These are phyloP conservation scores for Nannochloris sp. DNA, from an alignment of 139 green algal genomes.

Conservation along the genomic window DNA sequence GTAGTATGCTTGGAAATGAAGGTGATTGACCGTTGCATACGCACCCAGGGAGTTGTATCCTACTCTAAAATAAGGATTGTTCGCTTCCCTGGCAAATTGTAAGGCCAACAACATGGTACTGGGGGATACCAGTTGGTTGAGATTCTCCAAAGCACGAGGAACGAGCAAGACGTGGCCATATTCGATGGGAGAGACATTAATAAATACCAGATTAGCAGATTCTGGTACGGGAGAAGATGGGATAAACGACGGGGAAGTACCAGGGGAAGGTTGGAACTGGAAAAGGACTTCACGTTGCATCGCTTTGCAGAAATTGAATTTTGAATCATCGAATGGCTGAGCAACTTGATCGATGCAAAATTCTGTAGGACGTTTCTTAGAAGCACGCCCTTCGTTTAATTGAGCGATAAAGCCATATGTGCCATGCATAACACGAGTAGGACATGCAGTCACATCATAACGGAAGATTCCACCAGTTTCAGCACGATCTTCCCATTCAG, in stretches of 20 bases:
- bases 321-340: conserved; percentile 84
- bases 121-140: conserved; percentile 53
- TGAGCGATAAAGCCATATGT: conserved; percentile 83
- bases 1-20: conserved; percentile 95
- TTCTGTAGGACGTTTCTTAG: conserved; percentile 96
- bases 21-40: conserved; percentile 98
- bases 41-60: conserved; percentile 96
- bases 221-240: background rate
- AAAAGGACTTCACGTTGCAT: conserved; percentile 87
- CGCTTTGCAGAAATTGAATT: conserved; percentile 99
- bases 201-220: conserved; percentile 83
- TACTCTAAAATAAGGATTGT: conserved; percentile 88
- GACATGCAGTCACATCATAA: conserved; percentile 89
- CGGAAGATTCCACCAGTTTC: conserved; percentile 71
- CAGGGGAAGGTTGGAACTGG: conserved; percentile 57
- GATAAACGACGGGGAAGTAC: background rate
- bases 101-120: conserved; percentile 73
- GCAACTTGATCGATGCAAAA: conserved; percentile 84
- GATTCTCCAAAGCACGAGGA: conserved; percentile 65
- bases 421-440: conserved; percentile 79
- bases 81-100: conserved; percentile 73
- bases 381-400: conserved; percentile 90
- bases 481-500: conserved; percentile 69
- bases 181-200: conserved; percentile 98
- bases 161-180: conserved; percentile 98